Evolutionary conservation across 306 rosid genomes (phyloP).

Genomic region (cucumber (Cucumis sativus)): DNA sequence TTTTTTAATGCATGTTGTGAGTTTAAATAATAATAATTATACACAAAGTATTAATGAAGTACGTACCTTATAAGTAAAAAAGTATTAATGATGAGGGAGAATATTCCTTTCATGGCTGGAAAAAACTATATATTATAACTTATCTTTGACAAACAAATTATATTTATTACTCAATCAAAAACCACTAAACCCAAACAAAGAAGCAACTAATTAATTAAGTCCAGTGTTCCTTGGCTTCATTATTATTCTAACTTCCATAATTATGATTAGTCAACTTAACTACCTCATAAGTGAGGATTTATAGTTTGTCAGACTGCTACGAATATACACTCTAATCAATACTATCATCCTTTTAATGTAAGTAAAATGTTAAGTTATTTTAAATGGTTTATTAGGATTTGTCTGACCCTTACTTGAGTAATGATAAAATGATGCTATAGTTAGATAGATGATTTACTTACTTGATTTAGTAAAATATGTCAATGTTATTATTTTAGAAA

Average conservation of each 20-base stretch:
- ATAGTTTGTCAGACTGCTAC: background rate
- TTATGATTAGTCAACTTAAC: background rate
- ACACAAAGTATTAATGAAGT: background rate
- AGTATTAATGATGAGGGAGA: background rate
- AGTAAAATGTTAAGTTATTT: too few species aligned
- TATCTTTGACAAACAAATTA: background rate
- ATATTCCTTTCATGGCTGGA: background rate
- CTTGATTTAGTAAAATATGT: too few species aligned
- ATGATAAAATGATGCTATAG: too few species aligned
- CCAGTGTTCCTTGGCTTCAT: background rate
- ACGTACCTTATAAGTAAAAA: conserved; percentile 5
- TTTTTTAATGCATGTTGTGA: background rate
- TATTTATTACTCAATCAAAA: background rate
- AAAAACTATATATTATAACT: conserved; percentile 1
- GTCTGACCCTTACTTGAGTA: too few species aligned
- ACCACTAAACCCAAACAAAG: background rate
- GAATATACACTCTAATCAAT: too few species aligned
- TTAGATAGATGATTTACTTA: too few species aligned
- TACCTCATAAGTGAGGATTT: background rate
- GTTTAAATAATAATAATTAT: background rate
- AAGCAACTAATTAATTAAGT: background rate
- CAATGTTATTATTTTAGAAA: too few species aligned
- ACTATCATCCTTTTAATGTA: too few species aligned
- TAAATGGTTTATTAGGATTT: too few species aligned
- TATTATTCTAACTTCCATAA: background rate